phyloP scores from a whole-genome alignment of 2,329 filamentous ascomycete species.

The Fusarium phyllophilum region DNA sequence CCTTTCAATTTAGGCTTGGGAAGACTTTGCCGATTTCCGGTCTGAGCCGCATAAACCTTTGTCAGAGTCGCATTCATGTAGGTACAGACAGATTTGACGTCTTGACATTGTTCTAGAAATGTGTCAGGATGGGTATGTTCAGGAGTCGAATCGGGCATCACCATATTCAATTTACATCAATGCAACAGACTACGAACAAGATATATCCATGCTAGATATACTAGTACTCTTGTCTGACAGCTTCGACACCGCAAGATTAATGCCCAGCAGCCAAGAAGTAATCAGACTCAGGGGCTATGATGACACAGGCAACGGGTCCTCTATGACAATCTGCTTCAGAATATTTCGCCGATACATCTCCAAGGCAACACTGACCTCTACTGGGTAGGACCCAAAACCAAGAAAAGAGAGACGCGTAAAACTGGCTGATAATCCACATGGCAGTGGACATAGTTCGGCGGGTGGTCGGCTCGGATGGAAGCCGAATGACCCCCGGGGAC shows the following conservation, averaged over 20 bases:
- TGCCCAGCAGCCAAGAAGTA: not conserved
- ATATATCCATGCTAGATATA: not conserved
- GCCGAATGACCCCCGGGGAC: conserved; percentile 34
- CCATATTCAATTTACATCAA: not conserved
- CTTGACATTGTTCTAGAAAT: not conserved
- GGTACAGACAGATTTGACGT: conserved; percentile 15
- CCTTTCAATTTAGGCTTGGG: not conserved
- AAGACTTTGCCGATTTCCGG: conserved; percentile 29
- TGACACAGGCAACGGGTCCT: not conserved
- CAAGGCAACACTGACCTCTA: not conserved
- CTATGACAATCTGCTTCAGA: not conserved
- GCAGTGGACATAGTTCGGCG: conserved; percentile 32
- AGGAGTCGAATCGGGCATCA: conserved; percentile 19
- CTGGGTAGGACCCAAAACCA: not conserved
- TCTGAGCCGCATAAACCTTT: conserved; percentile 23
- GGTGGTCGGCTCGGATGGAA: conserved; percentile 38
- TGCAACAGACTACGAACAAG: not conserved
- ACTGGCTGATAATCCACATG: conserved; percentile 23
- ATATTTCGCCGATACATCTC: conserved; percentile 1
- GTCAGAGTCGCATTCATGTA: conserved; percentile 21
- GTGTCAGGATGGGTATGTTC: not conserved
- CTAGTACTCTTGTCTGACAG: not conserved
- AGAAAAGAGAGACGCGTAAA: conserved; percentile 14
- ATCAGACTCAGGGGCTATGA: not conserved
- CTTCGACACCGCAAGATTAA: not conserved